Base-by-base conservation (phyloP, 768 basidiomycete genomes). In the Kwoniella dendrophila region DNA sequence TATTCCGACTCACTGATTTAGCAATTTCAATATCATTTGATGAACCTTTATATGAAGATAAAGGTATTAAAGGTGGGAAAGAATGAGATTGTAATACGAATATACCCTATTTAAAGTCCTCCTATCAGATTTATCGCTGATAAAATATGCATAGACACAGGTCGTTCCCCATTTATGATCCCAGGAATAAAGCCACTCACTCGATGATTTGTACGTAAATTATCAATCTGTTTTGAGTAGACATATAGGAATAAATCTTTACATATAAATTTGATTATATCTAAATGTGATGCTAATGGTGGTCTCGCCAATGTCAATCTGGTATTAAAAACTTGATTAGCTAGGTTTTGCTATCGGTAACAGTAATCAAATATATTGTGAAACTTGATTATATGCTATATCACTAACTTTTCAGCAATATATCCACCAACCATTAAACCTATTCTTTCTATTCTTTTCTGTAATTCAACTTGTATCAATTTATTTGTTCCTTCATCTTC, bases 151-250 rank as follows among this genome's bases (percentile, higher is more conserved):
- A 38, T 29, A n/a, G 14, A 20, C n/a, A 47, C 45, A 48, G 36
- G 30, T n/a, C 40, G n/a, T 11, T 27, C 11, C 3, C 38, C 18
- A 38, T 8, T 8, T 18, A 38, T 38, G 36, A 18, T 8, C 36
- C 18, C 36, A 45, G 14, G 47, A 40, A 20, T 14, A 40, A n/a
- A 40, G 5, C 12, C 14, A 81, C 86, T 40, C 73, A 92, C 92
- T 50, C 93, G 83, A 78, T 95, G 94, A 76, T 97, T 97, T 16
- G 93, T 97, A 45, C 93, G 85, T 60, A 97, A 81, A 77, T 97
- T 97, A 72, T 96, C 93, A 1, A 96, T 90, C 76, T 95, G 94
- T 75, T 94, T 94, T 54, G 92, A 90, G 87, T 90, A 96, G 58
- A 88, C 89, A 22, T 88, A 86, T 0, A 86, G 82, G 90, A 93